Evolutionary conservation across 164 flowering plant genomes (phyloP), one percentile per base, ranked within the genome.

Genomic region (Pachysandra terminalis): DNA sequence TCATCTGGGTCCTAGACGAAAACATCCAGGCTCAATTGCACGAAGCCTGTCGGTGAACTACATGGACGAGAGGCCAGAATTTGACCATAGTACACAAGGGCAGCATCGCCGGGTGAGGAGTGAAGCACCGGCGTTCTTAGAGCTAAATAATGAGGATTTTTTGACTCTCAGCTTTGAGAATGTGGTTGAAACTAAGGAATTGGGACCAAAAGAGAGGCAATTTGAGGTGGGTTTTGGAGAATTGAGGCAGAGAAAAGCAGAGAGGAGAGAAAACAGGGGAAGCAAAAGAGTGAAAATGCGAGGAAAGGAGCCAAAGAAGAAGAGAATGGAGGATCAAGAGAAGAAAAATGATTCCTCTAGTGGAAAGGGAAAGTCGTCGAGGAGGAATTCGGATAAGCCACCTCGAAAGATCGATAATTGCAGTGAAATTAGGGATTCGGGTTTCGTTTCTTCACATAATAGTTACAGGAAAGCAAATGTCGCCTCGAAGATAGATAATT

Each of bases 31-130:
- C n/a, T 67, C 78, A 3, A 68, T 80, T 65, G 40, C 77, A 0
- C 68, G 96, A 27, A 86, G 93, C 76, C 79, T 81, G 74, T 90
- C 96, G 1, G 82, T 80, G 23, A 87, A 83, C 72, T 88, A 83
- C 22, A 72, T 80, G 27, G 83, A 83, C 32, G 82, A 68, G 66
- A 69, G 83, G 71, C 56, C 78, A 0, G 76, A 79, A 41, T 66
- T 81, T 21, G 79, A 37, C 67, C 59, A 15, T n/a, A n/a, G n/a
- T n/a, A 21, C n/a, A 24, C 65, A 15, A 66, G 52, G 13, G 19
- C 53, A 53, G 15, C 96, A 85, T 37, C 76, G 89, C n/a, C 71
- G 86, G 52, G 81, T 78, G 0, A 78, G 70, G 19, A 81, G 88
- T 0, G 96, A 90, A 56, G 75, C 74, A 16, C 81, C 85, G n/a